Conservation (phyloP, 2,329 filamentous ascomycete species). For the Fusarium compactum region DNA sequence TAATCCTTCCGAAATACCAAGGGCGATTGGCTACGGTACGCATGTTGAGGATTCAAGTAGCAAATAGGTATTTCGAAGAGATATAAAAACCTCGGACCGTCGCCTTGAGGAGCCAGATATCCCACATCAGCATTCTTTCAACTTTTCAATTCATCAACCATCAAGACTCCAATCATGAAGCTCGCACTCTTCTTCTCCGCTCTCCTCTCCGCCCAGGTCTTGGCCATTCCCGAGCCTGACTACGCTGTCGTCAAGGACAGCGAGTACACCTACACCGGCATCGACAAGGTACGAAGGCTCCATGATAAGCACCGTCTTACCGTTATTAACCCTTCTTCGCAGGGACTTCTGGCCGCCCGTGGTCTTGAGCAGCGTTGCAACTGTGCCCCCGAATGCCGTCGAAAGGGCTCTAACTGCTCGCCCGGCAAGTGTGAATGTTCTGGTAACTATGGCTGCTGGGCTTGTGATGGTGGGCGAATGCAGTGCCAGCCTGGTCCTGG, state of each 20-base stretch:
- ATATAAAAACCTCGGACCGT: rapidly evolving
- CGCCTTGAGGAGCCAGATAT: not conserved
- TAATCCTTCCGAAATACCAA: not conserved
- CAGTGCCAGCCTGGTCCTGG: conserved; percentile 5
- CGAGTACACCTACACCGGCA: conserved; percentile 7
- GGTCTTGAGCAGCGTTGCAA: conserved; percentile 11
- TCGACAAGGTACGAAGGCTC: conserved; percentile 4
- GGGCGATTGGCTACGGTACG: not conserved
- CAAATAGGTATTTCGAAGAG: not conserved
- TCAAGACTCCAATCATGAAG: conserved; percentile 9
- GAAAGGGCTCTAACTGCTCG: not conserved
- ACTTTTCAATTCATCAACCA: not conserved
- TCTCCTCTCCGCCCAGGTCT: conserved; percentile 9
- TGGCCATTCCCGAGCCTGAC: conserved; percentile 6
- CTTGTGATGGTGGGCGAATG: conserved; percentile 14
- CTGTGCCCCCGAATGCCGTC: conserved; percentile 1
- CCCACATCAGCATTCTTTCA: not conserved
- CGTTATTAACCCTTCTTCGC: rapidly evolving
- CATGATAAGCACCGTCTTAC: not conserved
- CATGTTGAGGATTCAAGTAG: not conserved
- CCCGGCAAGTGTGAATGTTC: conserved; percentile 18
- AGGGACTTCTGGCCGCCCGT: conserved; percentile 14
- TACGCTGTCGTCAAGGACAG: conserved; percentile 8
- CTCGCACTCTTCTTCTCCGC: conserved; percentile 2
- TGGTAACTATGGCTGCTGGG: conserved; percentile 21